Evolutionary conservation across 2,329 filamentous ascomycete genomes (phyloP), one percentile per base, ranked within the genome.

Genomic region (Fusarium fujikuroi): DNA sequence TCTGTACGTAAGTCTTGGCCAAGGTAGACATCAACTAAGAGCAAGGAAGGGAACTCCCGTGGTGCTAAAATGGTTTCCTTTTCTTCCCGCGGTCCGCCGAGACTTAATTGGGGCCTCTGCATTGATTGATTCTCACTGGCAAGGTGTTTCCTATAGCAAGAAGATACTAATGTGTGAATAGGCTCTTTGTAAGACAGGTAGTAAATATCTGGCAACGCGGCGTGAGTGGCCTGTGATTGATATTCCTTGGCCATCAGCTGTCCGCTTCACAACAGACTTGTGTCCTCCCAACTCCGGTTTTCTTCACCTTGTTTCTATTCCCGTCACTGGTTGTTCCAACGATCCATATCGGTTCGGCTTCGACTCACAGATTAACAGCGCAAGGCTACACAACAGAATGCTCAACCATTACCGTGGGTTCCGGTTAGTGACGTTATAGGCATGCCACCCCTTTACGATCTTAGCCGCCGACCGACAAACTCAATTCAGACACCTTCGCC

Each of bases 11-110:
- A 43, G 23, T 40, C 47, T 46, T 30, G 40, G 42, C 36, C 21
- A 32, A 39, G 25, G 44, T 39, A 65, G 21, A 44, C 40, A 43
- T 43, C 50, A 34, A 52, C 63, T 57, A 67, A 62, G 21, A 43
- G 39, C 56, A 34, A 66, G 66, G 57, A 58, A 73, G 70, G 70
- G 70, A 70, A 56, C 66, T 73, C 70, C 70, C 70, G 70, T 47
- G 25, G 49, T 73, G 52, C 70, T 73, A 70, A 69, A 56, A 56
- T 60, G 56, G 36, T 63, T 61, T 57, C 54, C 37, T 47, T 59
- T 59, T 39, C 46, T 54, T 70, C 56, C 53, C 57, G 54, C 40
- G 53, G 50, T 36, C 60, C 44, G 40, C 49, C 39, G 30, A 47
- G 43, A 49, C 28, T 59, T 42, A 52, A 63, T 42, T 60, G 57